Evolutionary conservation across 176 grass and related monocot species (phyloP).

Genomic region (Oryza meyeriana): DNA sequence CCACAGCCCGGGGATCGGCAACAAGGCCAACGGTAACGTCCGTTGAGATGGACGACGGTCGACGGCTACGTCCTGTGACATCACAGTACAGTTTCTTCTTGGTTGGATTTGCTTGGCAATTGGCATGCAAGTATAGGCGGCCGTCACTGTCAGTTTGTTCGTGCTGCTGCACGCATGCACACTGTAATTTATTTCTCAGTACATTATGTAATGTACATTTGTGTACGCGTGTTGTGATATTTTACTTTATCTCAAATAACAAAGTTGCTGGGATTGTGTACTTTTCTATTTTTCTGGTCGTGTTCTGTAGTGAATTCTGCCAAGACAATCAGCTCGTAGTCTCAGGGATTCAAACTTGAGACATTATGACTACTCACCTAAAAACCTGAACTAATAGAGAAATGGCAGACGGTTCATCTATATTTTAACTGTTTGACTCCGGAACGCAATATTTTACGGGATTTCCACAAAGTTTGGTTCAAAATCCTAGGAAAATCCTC

Average conservation of each 20-base stretch:
- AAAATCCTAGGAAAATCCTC: no score
- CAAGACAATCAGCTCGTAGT: neutral
- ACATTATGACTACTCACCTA: no score
- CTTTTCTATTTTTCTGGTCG: neutral
- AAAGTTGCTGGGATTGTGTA: neutral
- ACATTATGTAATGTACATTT: neutral
- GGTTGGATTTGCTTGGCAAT: neutral
- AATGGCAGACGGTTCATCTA: no score
- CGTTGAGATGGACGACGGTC: neutral
- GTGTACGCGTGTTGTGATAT: neutral
- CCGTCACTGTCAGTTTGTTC: neutral
- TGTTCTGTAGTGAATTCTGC: neutral
- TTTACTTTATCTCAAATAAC: neutral
- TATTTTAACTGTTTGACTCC: no score
- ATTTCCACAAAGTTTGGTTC: no score
- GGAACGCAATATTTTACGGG: no score
- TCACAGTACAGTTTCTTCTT: neutral
- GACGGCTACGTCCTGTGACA: neutral
- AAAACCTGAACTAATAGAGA: no score
- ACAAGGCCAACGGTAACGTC: constrained; percentile 44
- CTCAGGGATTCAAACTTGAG: neutral
- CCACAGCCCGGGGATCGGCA: constrained; percentile 65
- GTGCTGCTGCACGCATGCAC: neutral
- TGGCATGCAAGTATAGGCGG: neutral
- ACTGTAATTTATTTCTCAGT: neutral